Percentiles rank a stretch among this genome's conserved stretches.
These are phyloP conservation scores for Hypoxylon crocopeplum DNA, from an alignment of 495 filamentous ascomycete species.

Conservation along the genomic window DNA sequence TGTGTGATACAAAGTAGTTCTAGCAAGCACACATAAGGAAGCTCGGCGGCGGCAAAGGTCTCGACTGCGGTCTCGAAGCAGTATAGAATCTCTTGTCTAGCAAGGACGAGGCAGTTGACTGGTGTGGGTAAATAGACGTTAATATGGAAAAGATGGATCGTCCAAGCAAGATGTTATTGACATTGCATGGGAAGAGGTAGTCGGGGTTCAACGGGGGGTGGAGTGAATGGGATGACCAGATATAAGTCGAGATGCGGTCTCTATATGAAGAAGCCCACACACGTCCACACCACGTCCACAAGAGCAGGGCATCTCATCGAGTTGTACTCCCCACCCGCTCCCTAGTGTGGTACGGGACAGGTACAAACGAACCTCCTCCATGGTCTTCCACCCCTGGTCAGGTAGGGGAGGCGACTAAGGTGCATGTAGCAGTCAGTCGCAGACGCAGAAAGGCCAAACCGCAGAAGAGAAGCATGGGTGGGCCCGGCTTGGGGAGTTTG, in stretches of 20 bases:
- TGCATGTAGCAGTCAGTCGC: conserved; percentile 31
- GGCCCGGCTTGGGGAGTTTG: conserved; percentile 29
- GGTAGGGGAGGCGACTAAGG: conserved; percentile 35
- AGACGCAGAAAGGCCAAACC: conserved; percentile 32
- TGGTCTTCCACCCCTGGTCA: conserved; percentile 29
- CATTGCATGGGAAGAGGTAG: conserved; percentile 43
- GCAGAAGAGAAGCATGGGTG: conserved; percentile 31
- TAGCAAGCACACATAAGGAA: conserved; percentile 40
- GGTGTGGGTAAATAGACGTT: conserved; percentile 55
- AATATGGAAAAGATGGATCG: conserved; percentile 52
- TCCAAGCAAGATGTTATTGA: conserved; percentile 42
- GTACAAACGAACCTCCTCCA: conserved; percentile 33
- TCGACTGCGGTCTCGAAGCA: conserved; percentile 44
- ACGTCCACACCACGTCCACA: conserved; percentile 23
- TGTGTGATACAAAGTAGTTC: conserved; percentile 34
- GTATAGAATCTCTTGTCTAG: conserved; percentile 46
- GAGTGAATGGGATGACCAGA: conserved; percentile 39
- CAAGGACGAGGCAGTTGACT: conserved; percentile 44
- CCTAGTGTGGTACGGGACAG: conserved; percentile 26
- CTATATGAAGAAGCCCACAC: conserved; percentile 34
- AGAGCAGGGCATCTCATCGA: conserved; percentile 30
- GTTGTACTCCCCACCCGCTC: conserved; percentile 32
- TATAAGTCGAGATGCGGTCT: conserved; percentile 39
- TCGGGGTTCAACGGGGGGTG: conserved; percentile 29
- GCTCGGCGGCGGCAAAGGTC: conserved; percentile 31